Percentiles rank a stretch among this genome's conserved stretches.
Evolutionary conservation across 805 yeast genomes (phyloP).

Genomic region (Metschnikowia drakensbergensis): DNA sequence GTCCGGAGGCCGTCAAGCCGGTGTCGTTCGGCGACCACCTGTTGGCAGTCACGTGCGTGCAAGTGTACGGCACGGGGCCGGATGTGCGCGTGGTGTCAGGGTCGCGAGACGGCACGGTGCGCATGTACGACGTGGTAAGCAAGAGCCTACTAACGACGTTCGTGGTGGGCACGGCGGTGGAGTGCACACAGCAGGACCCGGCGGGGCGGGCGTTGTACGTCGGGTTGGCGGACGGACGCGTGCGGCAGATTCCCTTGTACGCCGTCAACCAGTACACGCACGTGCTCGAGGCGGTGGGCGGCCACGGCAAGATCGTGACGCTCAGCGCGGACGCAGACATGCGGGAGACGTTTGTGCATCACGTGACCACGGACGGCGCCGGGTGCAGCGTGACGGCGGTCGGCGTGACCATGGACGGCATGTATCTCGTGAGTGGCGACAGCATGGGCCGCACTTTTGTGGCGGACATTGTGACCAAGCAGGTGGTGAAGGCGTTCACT

Average conservation of each 20-base stretch:
- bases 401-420: constrained; percentile 69
- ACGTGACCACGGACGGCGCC: constrained; percentile 15
- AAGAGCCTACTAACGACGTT: constrained; percentile 59
- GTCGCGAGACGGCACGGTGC: constrained; percentile 70
- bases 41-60: constrained; percentile 48
- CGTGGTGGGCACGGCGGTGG: constrained; percentile 57
- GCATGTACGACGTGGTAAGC: constrained; percentile 59
- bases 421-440: constrained; percentile 70
- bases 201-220: constrained; percentile 71
- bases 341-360: constrained; percentile 51
- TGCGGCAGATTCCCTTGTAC: constrained; percentile 55
- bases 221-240: constrained; percentile 62
- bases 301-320: constrained; percentile 48
- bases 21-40: constrained; percentile 59
- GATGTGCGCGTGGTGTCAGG: constrained; percentile 66
- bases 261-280: constrained; percentile 29
- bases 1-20: constrained; percentile 48
- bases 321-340: constrained; percentile 50
- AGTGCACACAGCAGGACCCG: constrained; percentile 65
- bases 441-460: constrained; percentile 60
- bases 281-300: constrained; percentile 59
- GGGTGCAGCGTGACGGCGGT: constrained; percentile 46
- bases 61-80: constrained; percentile 48
- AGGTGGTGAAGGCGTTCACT: constrained; percentile 55
- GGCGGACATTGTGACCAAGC: constrained; percentile 68